phyloP scores from a whole-genome alignment of 805 yeast genomes.

The Candida quercuum region DNA sequence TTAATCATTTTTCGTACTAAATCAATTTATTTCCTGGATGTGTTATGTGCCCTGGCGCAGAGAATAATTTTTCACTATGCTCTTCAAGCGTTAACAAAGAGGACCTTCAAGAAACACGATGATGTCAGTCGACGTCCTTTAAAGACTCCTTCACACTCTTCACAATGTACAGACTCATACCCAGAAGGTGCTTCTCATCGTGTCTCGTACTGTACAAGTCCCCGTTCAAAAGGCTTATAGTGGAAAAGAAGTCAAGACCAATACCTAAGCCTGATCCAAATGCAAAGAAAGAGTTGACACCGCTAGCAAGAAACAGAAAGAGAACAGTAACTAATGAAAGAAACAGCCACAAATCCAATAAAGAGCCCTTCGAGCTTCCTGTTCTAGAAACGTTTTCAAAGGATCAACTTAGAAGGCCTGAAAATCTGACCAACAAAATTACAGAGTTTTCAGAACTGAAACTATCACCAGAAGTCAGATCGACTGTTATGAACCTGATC shows the following conservation, averaged over 20 bases:
- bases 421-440: conserved; percentile 44
- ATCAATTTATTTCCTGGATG: no score
- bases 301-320: background rate
- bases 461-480: conserved; percentile 62
- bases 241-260: background rate
- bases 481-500: conserved; percentile 51
- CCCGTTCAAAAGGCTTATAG: conserved; percentile 1
- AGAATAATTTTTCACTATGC: no score
- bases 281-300: conserved; percentile 1
- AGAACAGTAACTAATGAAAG: background rate
- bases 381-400: conserved; percentile 23
- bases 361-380: conserved; percentile 13
- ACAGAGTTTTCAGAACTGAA: conserved; percentile 61
- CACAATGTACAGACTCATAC: background rate
- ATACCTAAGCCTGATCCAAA: no score
- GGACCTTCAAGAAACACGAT: no score
- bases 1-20: no score
- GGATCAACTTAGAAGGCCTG: conserved; percentile 27
- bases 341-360: background rate
- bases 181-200: background rate
- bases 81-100: no score
- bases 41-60: no score
- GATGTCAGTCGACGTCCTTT: no score
- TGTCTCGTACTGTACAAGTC: background rate
- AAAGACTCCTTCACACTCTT: no score